Evolutionary conservation across 2,329 filamentous ascomycete species (phyloP).

Genomic region (Ascochyta viciae-villosae): DNA sequence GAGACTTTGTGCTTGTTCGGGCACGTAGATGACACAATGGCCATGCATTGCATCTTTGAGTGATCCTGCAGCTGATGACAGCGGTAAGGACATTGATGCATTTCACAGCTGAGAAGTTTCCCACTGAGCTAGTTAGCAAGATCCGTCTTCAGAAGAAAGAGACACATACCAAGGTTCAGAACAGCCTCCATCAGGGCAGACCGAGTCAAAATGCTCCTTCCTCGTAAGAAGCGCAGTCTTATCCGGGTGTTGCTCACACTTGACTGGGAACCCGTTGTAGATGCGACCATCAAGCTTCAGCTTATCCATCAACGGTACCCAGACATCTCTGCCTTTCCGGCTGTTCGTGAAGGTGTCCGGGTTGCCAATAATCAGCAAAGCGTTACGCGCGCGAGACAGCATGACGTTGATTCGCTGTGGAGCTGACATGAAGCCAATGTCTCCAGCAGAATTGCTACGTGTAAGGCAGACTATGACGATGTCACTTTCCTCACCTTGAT

Average conservation of each 20-base stretch:
- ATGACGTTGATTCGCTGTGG: conserved; percentile 74
- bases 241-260: conserved; percentile 44
- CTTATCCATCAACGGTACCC: conserved; percentile 64
- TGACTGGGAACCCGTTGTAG: conserved; percentile 50
- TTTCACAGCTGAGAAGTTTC: conserved; percentile 60
- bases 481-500: conserved; percentile 78
- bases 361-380: conserved; percentile 74
- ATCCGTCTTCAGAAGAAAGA: background rate
- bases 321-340: conserved; percentile 64
- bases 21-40: conserved; percentile 58
- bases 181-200: conserved; percentile 76
- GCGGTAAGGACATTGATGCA: conserved; percentile 64
- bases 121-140: conserved; percentile 50
- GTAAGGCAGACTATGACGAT: conserved; percentile 74
- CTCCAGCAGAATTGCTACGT: conserved; percentile 66
- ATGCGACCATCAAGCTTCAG: conserved; percentile 59
- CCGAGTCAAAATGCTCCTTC: conserved; percentile 65
- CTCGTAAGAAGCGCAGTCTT: conserved; percentile 55
- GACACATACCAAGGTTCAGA: conserved; percentile 63
- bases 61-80: conserved; percentile 71
- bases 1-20: conserved; percentile 58
- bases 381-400: conserved; percentile 70
- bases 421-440: conserved; percentile 74
- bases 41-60: conserved; percentile 59
- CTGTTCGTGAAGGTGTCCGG: conserved; percentile 69